Evolutionary conservation across 1,284 basidiomycete genomes (phyloP).

Genomic region (Athelia psychrophila): DNA sequence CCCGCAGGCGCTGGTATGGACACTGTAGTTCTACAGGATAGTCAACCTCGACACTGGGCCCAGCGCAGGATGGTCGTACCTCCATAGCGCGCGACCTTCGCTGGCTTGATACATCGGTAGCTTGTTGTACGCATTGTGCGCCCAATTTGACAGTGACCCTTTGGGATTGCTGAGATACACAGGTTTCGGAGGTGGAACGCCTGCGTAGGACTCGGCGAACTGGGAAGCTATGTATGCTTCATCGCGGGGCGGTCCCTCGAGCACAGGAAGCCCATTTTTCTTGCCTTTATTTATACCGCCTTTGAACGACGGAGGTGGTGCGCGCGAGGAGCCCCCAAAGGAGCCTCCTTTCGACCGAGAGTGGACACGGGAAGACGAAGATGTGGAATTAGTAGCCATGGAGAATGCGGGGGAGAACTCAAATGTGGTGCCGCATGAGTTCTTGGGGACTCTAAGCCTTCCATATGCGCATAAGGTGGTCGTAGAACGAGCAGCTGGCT

Average conservation of each 20-base stretch:
- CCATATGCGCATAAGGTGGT: too few species aligned
- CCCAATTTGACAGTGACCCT: slow-evolving; percentile 40
- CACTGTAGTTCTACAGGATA: slow-evolving; percentile 42
- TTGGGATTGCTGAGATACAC: slow-evolving; percentile 39
- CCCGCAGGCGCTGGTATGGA: slow-evolving; percentile 33
- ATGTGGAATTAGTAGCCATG: slow-evolving; percentile 22
- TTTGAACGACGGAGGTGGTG: slow-evolving; percentile 12
- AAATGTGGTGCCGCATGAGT: slow-evolving; percentile 11
- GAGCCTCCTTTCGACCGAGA: slow-evolving; percentile 5
- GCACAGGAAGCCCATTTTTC: background rate
- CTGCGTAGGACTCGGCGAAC: background rate
- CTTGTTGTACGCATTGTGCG: slow-evolving; percentile 8
- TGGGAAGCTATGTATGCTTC: background rate
- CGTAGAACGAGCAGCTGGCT: too few species aligned
- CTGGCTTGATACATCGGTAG: slow-evolving; percentile 32
- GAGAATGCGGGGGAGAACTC: slow-evolving; percentile 13
- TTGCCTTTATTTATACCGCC: slow-evolving; percentile 19
- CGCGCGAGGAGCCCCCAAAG: background rate
- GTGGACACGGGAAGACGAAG: slow-evolving; percentile 9
- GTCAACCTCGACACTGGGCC: background rate
- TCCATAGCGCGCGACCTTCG: slow-evolving; percentile 31
- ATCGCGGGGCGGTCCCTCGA: background rate
- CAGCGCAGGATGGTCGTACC: slow-evolving; percentile 20
- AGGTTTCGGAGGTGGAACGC: slow-evolving; percentile 22
- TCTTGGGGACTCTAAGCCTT: slow-evolving; percentile 24